A percentile compares a stretch with the other conserved stretches of the same genome.
Evolutionary conservation across 2,329 filamentous ascomycete genomes (phyloP).

Genomic region (Didymella segeticola): DNA sequence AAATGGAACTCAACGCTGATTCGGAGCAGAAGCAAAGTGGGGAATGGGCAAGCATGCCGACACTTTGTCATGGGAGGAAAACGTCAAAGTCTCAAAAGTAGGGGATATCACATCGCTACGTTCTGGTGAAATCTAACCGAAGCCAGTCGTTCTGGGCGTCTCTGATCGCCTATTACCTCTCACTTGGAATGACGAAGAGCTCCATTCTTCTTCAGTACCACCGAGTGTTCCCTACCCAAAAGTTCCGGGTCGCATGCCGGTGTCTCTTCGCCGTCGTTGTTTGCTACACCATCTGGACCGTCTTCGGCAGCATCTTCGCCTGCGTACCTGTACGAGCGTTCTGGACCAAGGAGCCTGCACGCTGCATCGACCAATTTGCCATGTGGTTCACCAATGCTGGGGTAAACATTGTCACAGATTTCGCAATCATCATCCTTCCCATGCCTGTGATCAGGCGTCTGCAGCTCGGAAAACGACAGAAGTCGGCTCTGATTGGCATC

Average conservation of each 20-base stretch:
- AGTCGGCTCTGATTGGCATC: conserved; percentile 45
- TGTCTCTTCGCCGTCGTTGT: conserved; percentile 34
- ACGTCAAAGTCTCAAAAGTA: conserved; percentile 36
- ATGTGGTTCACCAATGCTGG: conserved; percentile 43
- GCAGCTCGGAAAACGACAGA: conserved; percentile 45
- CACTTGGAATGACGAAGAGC: conserved; percentile 41
- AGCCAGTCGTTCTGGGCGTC: conserved; percentile 41
- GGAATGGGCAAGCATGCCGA: conserved; percentile 39
- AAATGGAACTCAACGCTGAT: conserved; percentile 14
- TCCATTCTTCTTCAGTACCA: conserved; percentile 45
- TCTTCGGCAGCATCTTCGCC: conserved; percentile 42
- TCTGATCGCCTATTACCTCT: conserved; percentile 43
- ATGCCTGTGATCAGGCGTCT: conserved; percentile 45
- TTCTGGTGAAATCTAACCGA: not conserved
- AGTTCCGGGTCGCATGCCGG: conserved; percentile 36
- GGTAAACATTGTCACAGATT: conserved; percentile 44
- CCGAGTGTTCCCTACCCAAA: conserved; percentile 39
- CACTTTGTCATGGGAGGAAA: conserved; percentile 21
- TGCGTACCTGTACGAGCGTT: conserved; percentile 43
- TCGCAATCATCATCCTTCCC: conserved; percentile 43
- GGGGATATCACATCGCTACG: not conserved
- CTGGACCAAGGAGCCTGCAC: conserved; percentile 40
- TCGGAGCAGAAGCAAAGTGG: conserved; percentile 32
- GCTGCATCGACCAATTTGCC: conserved; percentile 40
- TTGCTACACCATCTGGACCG: conserved; percentile 39